These are phyloP conservation scores for Plenodomus lindquistii DNA, from an alignment of 2,329 filamentous ascomycete genomes.

Conservation along the genomic window DNA sequence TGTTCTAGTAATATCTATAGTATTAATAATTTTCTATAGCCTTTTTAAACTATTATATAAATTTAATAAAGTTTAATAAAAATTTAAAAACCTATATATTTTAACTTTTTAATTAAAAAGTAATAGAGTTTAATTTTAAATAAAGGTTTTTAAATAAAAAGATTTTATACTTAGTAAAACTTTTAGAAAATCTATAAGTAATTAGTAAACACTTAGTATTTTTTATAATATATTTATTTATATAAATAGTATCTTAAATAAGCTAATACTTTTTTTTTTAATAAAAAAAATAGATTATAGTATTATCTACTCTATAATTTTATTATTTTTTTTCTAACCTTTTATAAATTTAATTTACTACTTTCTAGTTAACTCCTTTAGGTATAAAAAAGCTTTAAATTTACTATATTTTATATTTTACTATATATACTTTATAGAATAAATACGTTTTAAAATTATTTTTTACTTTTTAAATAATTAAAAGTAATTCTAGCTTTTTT, in stretches of 20 bases:
- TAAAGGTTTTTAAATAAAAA: too few relatives aligned
- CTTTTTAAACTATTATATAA: conserved; percentile 1
- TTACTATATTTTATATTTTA: neutral
- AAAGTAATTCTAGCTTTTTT: neutral
- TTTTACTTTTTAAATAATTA: neutral
- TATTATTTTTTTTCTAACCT: neutral
- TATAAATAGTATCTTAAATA: neutral
- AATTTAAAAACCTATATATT: too few relatives aligned
- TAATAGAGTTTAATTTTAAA: too few relatives aligned
- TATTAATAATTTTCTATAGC: neutral
- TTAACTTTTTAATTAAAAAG: too few relatives aligned
- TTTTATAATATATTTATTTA: conserved; percentile 1
- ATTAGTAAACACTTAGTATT: neutral
- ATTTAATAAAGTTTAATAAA: too few relatives aligned
- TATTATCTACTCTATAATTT: neutral
- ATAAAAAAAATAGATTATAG: conserved; percentile 1
- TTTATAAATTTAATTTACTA: neutral
- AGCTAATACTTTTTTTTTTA: neutral
- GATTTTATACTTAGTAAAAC: neutral
- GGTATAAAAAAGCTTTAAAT: neutral
- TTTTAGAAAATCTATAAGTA: neutral
- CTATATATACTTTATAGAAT: neutral
- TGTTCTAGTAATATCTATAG: conserved; percentile 5
- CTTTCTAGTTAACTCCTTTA: neutral
- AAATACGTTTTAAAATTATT: neutral